Base-by-base conservation (phyloP, 768 basidiomycete species). In the Dacryopinax primogenitus region DNA sequence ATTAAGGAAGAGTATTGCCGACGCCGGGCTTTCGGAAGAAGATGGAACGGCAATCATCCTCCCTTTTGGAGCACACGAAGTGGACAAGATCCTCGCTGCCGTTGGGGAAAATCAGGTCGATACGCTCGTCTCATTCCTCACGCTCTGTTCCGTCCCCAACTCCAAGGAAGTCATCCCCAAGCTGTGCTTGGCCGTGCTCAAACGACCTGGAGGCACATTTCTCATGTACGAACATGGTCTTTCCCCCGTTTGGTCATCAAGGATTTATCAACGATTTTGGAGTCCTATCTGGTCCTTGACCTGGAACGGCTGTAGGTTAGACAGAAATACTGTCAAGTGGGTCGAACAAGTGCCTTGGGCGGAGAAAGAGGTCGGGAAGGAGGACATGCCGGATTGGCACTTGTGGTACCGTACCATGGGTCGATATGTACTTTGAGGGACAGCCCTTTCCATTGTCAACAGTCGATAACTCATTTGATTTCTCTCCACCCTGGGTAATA, bases 211-310 rank as follows among this genome's bases (percentile, higher is more conserved):
- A 0, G 88, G 88, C 0, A 77, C 80, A 62, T 64, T 90, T 0
- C 75, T 90, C 18, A 84, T 84, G 69, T 84, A 83, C 66, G 88
- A 90, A 72, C 88, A 90, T 67, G 86, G 90, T 11, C 73, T 78
- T 63, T 86, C 80, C 68, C 80, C 77, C 0, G 72, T 74, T 0
- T 63, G 69, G 6, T 82, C 85, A 67, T 81, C 87, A 1, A 81
- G 81, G 7, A 82, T 83, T 82, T 89, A 87, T 86, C 88, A 90
- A 73, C 67, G 77, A 0, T 78, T 87, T 62, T 89, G 87, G 88
- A 79, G 85, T 1, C 87, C 87, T 0, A 3, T 88, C 2, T 90
- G 88, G 88, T 70, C 51, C 15, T 11, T 64, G 21, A 30, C 32
- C 1, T 83, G 86, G 64, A 86, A 83, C 68, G 87, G 87, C 15